Percentiles rank a stretch among this genome's conserved stretches.
Evolutionary conservation across 371 early-diverging fungal genomes (phyloP).

Genomic region (Parasitella parasitica): DNA sequence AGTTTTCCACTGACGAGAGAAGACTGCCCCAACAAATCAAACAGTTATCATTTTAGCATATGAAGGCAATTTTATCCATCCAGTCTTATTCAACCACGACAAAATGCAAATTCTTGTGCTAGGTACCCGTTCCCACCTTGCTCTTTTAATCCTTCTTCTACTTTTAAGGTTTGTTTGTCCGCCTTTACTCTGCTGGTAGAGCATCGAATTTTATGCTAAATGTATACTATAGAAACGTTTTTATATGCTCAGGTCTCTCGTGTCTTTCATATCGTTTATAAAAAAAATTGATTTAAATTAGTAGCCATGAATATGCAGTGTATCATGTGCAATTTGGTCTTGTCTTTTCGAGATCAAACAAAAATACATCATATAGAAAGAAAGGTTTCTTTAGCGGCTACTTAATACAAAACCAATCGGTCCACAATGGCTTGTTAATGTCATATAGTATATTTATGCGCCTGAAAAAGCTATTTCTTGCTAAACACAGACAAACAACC

Average conservation of each 20-base stretch:
- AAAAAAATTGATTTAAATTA: background rate
- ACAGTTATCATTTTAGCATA: background rate
- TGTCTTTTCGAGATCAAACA: background rate
- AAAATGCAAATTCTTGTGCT: constrained; percentile 3
- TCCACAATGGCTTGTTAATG: background rate
- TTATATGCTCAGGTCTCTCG: no score
- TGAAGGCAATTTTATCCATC: constrained; percentile 2
- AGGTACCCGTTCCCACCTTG: constrained; percentile 14
- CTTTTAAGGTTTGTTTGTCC: background rate
- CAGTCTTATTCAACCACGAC: constrained; percentile 23
- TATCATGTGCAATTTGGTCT: background rate
- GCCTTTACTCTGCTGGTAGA: background rate
- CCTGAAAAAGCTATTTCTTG: background rate
- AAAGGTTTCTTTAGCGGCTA: background rate
- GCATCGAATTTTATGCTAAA: background rate
- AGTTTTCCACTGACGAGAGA: no score
- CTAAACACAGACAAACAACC: background rate
- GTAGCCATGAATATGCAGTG: background rate
- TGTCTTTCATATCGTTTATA: no score
- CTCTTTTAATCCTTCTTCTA: background rate
- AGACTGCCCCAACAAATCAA: constrained; percentile 1
- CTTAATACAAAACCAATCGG: background rate
- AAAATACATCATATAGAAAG: background rate
- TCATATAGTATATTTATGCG: no score
- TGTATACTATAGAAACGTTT: background rate